Evolutionary conservation across 2,329 filamentous ascomycete genomes (phyloP), one percentile per base, ranked within the genome.

Genomic region (Allantophomopsis lycopodina): DNA sequence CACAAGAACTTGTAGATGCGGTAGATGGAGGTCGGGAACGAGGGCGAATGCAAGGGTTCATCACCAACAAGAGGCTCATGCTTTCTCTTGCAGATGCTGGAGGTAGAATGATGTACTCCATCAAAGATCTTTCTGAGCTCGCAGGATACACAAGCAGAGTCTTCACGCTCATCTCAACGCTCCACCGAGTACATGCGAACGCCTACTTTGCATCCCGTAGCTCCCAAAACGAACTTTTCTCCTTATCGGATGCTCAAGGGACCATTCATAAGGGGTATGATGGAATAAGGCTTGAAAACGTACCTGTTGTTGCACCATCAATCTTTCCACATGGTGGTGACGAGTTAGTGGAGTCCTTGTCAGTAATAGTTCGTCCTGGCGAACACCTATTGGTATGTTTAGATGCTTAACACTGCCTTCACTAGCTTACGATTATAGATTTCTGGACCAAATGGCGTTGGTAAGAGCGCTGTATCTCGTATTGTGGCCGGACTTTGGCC

Each of bases 11-110:
- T 50, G 60, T 69, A 2, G 69, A 69, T 18, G 54, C 53, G 33
- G 56, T 58, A 17, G 63, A 63, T 14, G 67, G 68, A 20, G 71
- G 73, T 20, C 73, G 82, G 32, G 85, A 94, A 58, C 76, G 83
- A 36, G 78, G 80, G 41, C 84, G 93, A 32, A 98, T 96, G 85
- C 91, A 93, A 63, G 86, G 94, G 28, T 98, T 98, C 61, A 95
- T 98, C 61, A 98, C 91, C 11, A 98, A 98, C 64, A 96, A 98
- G 61, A 79, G 91, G 4, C 78, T 98, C 32, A 96, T 98, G 91
- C 73, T 98, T 23, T 96, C 89, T 13, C 73, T 98, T 31, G 91
- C 91, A 8, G 91, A 98, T 60, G 91, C 91, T 2, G 91, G 91
- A 43, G 89, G 89, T 18, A 76, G 91, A 36, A 95, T 98, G 86